phyloP scores from a whole-genome alignment of 2,329 filamentous ascomycete species.

The Phyllachora maydis region DNA sequence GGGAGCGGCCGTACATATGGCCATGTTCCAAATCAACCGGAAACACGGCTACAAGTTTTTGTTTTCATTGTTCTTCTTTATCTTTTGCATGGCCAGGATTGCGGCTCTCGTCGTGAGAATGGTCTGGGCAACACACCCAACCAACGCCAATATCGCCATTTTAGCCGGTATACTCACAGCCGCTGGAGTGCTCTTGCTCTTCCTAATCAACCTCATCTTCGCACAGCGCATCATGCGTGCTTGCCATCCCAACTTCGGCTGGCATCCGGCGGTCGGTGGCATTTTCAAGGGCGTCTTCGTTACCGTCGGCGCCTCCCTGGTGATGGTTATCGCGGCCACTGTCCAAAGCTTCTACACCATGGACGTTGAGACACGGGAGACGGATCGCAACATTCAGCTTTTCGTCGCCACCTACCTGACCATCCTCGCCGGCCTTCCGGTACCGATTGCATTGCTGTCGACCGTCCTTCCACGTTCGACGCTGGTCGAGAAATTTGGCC shows the following conservation, averaged over 20 bases:
- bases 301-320: constrained; percentile 22
- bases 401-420: constrained; percentile 40
- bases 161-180: constrained; percentile 51
- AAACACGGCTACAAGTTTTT: constrained; percentile 33
- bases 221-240: constrained; percentile 56
- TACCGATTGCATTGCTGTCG: constrained; percentile 29
- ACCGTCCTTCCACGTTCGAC: constrained; percentile 21
- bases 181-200: constrained; percentile 55
- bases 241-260: constrained; percentile 49
- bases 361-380: constrained; percentile 20
- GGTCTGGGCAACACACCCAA: constrained; percentile 24
- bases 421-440: constrained; percentile 43
- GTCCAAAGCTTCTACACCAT: constrained; percentile 50
- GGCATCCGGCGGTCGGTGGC: constrained; percentile 31
- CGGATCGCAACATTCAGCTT: constrained; percentile 42
- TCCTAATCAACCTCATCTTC: constrained; percentile 61
- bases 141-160: constrained; percentile 21
- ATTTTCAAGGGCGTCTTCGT: constrained; percentile 30
- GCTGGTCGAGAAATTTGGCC: constrained; percentile 38
- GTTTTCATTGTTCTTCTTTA: constrained; percentile 34
- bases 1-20: constrained; percentile 35
- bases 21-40: constrained; percentile 30
- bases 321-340: constrained; percentile 20
- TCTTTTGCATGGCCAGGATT: constrained; percentile 34
- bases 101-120: constrained; percentile 28